Evolutionary conservation across 1,284 basidiomycete species (phyloP), one percentile per base, ranked within the genome.

Genomic region (Irpex sp.): DNA sequence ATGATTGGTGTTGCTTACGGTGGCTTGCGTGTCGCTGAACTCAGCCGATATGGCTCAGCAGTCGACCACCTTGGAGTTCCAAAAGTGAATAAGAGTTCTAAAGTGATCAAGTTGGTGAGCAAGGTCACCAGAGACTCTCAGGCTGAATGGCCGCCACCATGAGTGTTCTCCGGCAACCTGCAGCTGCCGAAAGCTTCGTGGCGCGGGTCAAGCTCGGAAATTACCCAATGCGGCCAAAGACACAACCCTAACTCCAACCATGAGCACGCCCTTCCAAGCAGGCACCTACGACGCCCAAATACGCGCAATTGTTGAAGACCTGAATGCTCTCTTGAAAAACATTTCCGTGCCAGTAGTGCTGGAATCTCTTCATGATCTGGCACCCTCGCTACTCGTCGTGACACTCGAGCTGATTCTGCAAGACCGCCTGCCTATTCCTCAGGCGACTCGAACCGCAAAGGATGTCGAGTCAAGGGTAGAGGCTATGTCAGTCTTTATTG

Each of bases 401-500:
- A 80, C 88, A 63, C 77, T 90, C 18, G 85, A 89, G 65, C 82
- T 79, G 9, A 74, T 90, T 59, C 77, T 87, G 45, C 64, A 73
- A 58, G 69, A 72, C 3, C 80, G 80, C 35, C 77, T 83, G 6
- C 81, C 81, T 35, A 77, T 87, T 61, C 63, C 77, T 49, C 39
- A 71, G 10, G 60, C 71, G 36, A 72, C 80, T 35, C 77, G 82
- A 58, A 74, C 73, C 7, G 75, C 76, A 35, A 75, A 73, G 59
- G 77, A 75, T 21, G 69, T 70, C 49, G 72, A 74, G 42, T 73
- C 75, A 18, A 78, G 78, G 64, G 73, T 80, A 12, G 74, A 84
- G 36, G 83, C 85, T 53, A 89, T 91, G 80, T 90, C 92, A 69
- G 79, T 93, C 12, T 87, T 94, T 61, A 79, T 93, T 18, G 90